Evolutionary conservation across 257 asterid genomes (phyloP), one percentile per base, ranked within the genome.

Genomic region (Nicotiana attenuata): DNA sequence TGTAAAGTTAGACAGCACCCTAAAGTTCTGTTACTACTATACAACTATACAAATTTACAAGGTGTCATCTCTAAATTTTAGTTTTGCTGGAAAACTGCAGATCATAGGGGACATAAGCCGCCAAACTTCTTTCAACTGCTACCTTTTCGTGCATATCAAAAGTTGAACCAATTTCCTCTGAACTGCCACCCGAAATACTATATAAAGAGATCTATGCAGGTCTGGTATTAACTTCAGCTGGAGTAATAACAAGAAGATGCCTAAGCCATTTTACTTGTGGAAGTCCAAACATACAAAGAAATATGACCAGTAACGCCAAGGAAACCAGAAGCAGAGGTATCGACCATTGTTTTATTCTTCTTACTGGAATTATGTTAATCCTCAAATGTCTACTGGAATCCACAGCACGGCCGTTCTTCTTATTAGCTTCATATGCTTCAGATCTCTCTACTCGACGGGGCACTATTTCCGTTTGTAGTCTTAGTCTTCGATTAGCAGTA

Each of bases 401-500:
- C 63, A 6, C 22, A 75, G 45, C 41, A 47, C 26, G 63, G 26
- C 35, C 50, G 24, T 47, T 75, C 79, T 50, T 75, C 61, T 75
- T 75, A 75, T 24, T 75, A 28, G 45, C 24, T 26, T 75, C 79
- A 75, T 47, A 20, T 50, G 45, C 24, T 26, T 75, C 79, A 75
- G 24, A 20, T 50, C 9, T 71, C 38, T 47, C 63, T 47, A 24
- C 79, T 75, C 14, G 45, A 75, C 45, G 26, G 15, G 79, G 24
- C n/a, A n/a, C 73, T 3, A 8, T 53, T 47, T 64, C 77, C 81
- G 61, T 87, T 52, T 87, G 82, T 33, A 93, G 85, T 81, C 90
- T 86, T 56, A 91, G 84, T 41, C 93, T 84, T 68, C 95, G 87
- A 79, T 89, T 86, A 11, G 94, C 96, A 4, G 89, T 90, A 56